Conservation (phyloP, 352 stramenopile species). For the Globisporangium alternatum region DNA sequence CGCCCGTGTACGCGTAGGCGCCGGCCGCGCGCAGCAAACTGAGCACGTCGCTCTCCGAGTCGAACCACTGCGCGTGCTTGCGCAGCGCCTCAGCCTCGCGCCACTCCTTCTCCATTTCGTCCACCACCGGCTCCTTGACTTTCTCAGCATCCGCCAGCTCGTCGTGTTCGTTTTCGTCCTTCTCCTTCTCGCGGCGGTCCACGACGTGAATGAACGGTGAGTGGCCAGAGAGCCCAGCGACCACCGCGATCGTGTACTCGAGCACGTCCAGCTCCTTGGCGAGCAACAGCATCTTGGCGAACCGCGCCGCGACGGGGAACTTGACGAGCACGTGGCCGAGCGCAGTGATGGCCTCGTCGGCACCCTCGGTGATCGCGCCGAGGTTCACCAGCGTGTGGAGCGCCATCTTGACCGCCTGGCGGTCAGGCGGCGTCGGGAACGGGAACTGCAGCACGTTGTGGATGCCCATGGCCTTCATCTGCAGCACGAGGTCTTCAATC, state of each 20-base stretch:
- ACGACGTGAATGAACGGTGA: conserved; percentile 67
- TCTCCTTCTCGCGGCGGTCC: conserved; percentile 51
- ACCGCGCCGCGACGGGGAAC: conserved; percentile 83
- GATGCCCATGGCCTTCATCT: conserved; percentile 98
- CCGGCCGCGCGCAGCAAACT: conserved; percentile 74
- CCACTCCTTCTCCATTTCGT: conserved; percentile 78
- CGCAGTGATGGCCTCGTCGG: conserved; percentile 72
- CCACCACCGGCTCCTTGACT: conserved; percentile 32
- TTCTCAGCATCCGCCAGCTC: conserved; percentile 23
- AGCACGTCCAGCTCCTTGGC: conserved; percentile 65
- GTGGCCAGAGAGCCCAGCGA: conserved; percentile 71
- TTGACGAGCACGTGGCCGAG: conserved; percentile 80
- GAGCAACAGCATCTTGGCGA: conserved; percentile 90
- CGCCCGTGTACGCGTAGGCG: conserved; percentile 72
- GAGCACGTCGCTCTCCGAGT: conserved; percentile 80
- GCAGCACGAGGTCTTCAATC: conserved; percentile 95
- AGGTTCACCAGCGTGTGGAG: conserved; percentile 84
- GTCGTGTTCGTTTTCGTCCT: conserved; percentile 29
- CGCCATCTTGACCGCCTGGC: conserved; percentile 82
- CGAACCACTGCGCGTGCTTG: conserved; percentile 71
- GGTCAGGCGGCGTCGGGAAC: conserved; percentile 94
- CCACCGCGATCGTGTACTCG: conserved; percentile 83
- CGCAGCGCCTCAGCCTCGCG: conserved; percentile 67
- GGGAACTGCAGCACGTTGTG: conserved; percentile 94
- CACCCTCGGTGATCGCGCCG: conserved; percentile 53